Evolutionary conservation across 352 stramenopile genomes (phyloP), one percentile per base, ranked within the genome.

Genomic region (Phytophthora sp.): DNA sequence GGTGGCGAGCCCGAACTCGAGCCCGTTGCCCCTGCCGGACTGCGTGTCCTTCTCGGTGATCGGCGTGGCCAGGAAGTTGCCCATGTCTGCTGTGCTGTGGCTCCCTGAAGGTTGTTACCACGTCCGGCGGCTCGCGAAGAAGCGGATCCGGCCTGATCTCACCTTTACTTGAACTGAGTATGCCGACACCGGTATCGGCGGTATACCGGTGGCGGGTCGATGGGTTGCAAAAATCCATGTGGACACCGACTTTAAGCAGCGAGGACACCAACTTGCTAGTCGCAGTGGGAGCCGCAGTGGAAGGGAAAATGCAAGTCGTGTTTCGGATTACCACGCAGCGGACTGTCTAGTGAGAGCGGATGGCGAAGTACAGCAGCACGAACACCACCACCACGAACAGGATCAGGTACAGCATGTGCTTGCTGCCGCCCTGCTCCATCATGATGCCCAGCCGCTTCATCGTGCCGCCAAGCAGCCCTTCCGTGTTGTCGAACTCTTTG

Each of bases 381-480:
- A 95, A 94, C 38, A 95, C 85, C 44, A 95, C 57, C 13, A 95
- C 82, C 24, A 95, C 87, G 49, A 95, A 95, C 53, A 57, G 75
- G 38, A 94, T 80, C 60, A 95, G 74, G 54, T 94, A 92, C 54
- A 92, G 81, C 87, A 96, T 96, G 75, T 96, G 87, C 69, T 91
- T 94, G 74, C 84, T 91, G 34, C 87, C 84, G 41, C 87, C 87
- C 27, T 93, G 84, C 30, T 94, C 84, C 84, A 96, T 93, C 87
- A 96, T 96, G 61, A 79, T 72, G 21, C 82, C 81, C 26, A 96
- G 71, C 0, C 83, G 82, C 69, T 93, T 93, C 81, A 96, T 91
- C n/a, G 85, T 96, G 21, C 86, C 86, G 18, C 85, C 84, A 20
- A 96, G 64, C 34, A 96, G 62, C 0, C 84, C 82, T 24, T 94